A percentile compares a stretch with the other conserved stretches of the same genome.
phyloP scores from a whole-genome alignment of 257 asterid species.

The Solanum tacnaense region DNA sequence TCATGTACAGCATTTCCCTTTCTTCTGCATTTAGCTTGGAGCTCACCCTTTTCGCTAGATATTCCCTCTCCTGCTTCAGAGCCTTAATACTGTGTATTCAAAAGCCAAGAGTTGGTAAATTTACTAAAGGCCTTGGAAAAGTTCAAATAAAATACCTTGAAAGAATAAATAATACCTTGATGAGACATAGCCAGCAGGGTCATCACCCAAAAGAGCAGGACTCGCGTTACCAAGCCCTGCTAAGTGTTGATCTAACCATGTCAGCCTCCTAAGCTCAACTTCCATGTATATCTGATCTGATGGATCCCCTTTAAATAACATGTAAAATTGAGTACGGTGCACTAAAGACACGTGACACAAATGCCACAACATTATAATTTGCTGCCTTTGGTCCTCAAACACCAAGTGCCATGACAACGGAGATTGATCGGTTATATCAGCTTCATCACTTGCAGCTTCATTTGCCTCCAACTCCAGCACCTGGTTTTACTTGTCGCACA shows the following conservation, averaged over 20 bases:
- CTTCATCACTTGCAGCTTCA: conserved; percentile 47
- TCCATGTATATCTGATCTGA: conserved; percentile 88
- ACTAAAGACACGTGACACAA: conserved; percentile 83
- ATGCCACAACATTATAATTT: conserved; percentile 91
- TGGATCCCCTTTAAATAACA: conserved; percentile 74
- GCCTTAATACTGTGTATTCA: conserved; percentile 60
- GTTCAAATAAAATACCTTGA: background rate
- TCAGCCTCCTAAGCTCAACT: conserved; percentile 78
- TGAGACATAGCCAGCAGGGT: conserved; percentile 78
- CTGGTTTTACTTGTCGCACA: conserved; percentile 13
- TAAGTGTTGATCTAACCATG: conserved; percentile 86
- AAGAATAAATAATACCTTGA: conserved; percentile 42
- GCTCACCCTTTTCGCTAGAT: conserved; percentile 79
- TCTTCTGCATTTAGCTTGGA: conserved; percentile 64
- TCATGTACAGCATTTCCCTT: conserved; percentile 66
- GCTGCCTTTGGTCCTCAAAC: conserved; percentile 78
- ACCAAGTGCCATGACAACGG: conserved; percentile 51
- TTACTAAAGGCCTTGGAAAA: background rate
- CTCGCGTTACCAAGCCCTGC: conserved; percentile 95
- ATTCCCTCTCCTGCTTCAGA: conserved; percentile 86
- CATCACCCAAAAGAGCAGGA: conserved; percentile 93
- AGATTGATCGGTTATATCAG: conserved; percentile 37
- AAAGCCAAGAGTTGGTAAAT: background rate
- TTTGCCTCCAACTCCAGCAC: conserved; percentile 83
- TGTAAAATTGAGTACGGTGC: conserved; percentile 81